Percentiles rank a stretch among this genome's conserved stretches.
These are phyloP conservation scores for Fusarium musae DNA, from an alignment of 2,329 filamentous ascomycete genomes.

Conservation along the genomic window DNA sequence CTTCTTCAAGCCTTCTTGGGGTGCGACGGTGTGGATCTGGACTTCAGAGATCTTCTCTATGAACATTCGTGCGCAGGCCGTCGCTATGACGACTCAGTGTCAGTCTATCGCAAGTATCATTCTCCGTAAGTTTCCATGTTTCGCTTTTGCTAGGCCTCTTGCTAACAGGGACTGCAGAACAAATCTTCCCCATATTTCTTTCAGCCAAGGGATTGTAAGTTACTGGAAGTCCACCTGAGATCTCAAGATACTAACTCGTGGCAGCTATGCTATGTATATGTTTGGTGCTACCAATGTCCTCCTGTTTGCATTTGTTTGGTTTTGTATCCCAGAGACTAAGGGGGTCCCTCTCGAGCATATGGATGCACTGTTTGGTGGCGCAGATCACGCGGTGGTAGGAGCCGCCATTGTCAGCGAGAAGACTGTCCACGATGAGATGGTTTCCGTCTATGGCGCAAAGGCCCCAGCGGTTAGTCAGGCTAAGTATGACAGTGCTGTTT, in stretches of 20 bases:
- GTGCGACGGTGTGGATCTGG: slow-evolving; percentile 76
- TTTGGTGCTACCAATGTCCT: slow-evolving; percentile 1
- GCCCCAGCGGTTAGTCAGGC: background rate
- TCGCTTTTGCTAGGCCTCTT: too few species aligned
- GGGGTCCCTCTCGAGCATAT: slow-evolving; percentile 3
- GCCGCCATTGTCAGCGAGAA: background rate
- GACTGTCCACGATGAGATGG: background rate
- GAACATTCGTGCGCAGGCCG: slow-evolving; percentile 76
- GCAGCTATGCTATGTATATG: slow-evolving; percentile 5
- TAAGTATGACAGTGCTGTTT: background rate
- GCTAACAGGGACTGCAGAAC: background rate
- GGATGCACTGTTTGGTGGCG: background rate
- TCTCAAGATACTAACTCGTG: background rate
- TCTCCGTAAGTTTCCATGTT: background rate
- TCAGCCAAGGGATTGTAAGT: background rate
- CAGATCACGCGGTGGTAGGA: background rate
- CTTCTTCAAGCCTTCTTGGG: slow-evolving; percentile 76
- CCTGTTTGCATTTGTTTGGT: slow-evolving; percentile 1
- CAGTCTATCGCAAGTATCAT: slow-evolving; percentile 6
- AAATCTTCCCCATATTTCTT: slow-evolving; percentile 6
- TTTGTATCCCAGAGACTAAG: slow-evolving; percentile 2
- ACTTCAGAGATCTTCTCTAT: slow-evolving; percentile 65
- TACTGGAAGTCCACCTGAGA: accelerated
- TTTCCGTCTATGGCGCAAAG: background rate
- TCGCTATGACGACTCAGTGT: slow-evolving; percentile 54